Evolutionary conservation across 176 grass and related monocot species (phyloP).

Genomic region (Cocos nucifera): DNA sequence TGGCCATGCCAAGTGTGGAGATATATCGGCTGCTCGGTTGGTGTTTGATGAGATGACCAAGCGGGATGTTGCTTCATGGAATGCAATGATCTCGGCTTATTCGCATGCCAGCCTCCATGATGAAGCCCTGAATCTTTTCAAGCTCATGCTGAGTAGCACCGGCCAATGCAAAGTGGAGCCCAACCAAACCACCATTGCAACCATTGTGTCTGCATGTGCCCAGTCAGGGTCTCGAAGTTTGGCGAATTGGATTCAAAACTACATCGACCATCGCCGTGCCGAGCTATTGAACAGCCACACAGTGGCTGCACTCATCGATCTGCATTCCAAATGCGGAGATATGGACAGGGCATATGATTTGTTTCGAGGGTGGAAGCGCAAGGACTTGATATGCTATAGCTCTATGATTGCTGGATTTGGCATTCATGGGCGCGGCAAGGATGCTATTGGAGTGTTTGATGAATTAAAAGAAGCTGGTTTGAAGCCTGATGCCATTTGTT

Average conservation of each 20-base stretch:
- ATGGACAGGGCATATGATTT: constrained; percentile 26
- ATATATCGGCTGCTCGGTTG: constrained; percentile 17
- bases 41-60: constrained; percentile 30
- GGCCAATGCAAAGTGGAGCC: constrained; percentile 15
- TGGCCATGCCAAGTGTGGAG: constrained; percentile 23
- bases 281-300: constrained; percentile 35
- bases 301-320: constrained; percentile 28
- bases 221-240: constrained; percentile 21
- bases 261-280: constrained; percentile 1
- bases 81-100: constrained; percentile 38
- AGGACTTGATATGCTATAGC: constrained; percentile 36
- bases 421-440: constrained; percentile 30
- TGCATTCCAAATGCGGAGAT: constrained; percentile 38
- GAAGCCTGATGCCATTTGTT: constrained; percentile 32
- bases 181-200: constrained; percentile 27
- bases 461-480: constrained; percentile 5
- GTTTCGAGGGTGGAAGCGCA: constrained; percentile 28
- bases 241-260: constrained; percentile 27
- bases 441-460: constrained; percentile 27
- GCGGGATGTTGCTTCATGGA: constrained; percentile 35
- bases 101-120: constrained; percentile 9
- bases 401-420: constrained; percentile 39
- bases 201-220: constrained; percentile 25
- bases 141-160: constrained; percentile 20
- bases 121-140: constrained; percentile 31